A percentile compares a stretch with the other conserved stretches of the same genome.
Conservation (phyloP, 2,329 filamentous ascomycete genomes). For the Trichoderma cornu-damae region DNA sequence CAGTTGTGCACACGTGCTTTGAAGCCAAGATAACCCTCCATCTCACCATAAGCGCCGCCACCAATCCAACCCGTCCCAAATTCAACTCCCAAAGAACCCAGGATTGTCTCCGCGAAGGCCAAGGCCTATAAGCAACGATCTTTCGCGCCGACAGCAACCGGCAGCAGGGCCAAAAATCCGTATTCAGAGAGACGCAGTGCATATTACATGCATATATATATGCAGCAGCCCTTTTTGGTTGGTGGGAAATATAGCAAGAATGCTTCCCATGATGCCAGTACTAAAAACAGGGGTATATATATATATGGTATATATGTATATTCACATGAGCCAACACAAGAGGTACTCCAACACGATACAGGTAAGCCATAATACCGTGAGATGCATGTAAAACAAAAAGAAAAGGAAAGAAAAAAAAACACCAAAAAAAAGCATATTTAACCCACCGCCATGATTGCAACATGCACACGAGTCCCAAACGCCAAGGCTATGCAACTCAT, state of each 20-base stretch:
- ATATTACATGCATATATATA: neutral
- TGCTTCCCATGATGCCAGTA: neutral
- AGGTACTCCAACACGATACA: neutral
- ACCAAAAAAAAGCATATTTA: neutral
- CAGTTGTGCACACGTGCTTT: no score
- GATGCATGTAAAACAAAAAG: neutral
- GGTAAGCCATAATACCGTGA: neutral
- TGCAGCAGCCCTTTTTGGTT: neutral
- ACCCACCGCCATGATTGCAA: neutral
- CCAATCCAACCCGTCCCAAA: slow-evolving; percentile 36
- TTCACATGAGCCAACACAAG: neutral
- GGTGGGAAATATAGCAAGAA: neutral
- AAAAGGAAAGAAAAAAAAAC: neutral
- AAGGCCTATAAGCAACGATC: slow-evolving; percentile 34
- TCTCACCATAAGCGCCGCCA: neutral
- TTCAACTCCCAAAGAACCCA: slow-evolving; percentile 49
- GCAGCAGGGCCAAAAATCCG: slow-evolving; percentile 45
- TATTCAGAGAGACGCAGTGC: slow-evolving; percentile 45
- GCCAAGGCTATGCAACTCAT: neutral
- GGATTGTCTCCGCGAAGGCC: slow-evolving; percentile 47
- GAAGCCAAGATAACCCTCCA: no score
- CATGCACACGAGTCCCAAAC: neutral
- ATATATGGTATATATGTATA: slow-evolving; percentile 2
- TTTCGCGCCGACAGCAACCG: slow-evolving; percentile 43
- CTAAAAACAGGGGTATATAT: neutral